Evolutionary conservation across 495 filamentous ascomycete genomes (phyloP).

Genomic region (Daldinia bambusicola): DNA sequence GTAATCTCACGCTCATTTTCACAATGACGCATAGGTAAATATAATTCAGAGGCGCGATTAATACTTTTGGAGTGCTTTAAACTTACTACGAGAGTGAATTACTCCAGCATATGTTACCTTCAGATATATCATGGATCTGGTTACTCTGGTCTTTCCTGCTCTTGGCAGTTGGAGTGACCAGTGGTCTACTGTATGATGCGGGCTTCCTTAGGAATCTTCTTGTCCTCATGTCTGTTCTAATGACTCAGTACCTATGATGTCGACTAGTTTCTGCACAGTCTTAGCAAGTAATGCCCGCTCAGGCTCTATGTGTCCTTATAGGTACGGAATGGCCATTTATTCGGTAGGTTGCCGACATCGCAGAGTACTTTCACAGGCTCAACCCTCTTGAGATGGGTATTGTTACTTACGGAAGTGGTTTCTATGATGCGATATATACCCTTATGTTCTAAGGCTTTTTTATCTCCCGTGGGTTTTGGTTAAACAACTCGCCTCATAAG

Average conservation of each 20-base stretch:
- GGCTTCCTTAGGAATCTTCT: slow-evolving; percentile 58
- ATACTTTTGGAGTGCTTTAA: slow-evolving; percentile 77
- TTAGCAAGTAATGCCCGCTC: slow-evolving; percentile 69
- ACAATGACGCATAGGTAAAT: slow-evolving; percentile 21
- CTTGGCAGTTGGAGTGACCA: slow-evolving; percentile 61
- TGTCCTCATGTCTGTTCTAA: slow-evolving; percentile 15
- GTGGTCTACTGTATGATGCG: slow-evolving; percentile 64
- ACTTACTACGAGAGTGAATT: slow-evolving; percentile 68
- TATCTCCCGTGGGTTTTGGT: slow-evolving; percentile 67
- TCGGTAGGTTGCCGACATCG: slow-evolving; percentile 66
- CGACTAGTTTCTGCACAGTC: slow-evolving; percentile 32
- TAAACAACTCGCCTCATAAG: slow-evolving; percentile 74
- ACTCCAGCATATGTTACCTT: slow-evolving; percentile 48
- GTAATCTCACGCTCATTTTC: not conserved
- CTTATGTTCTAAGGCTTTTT: slow-evolving; percentile 66
- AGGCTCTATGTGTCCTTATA: slow-evolving; percentile 64
- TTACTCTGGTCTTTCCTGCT: slow-evolving; percentile 61
- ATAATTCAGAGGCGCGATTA: slow-evolving; percentile 67
- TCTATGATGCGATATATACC: slow-evolving; percentile 73
- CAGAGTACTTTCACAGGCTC: slow-evolving; percentile 71
- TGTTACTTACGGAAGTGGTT: slow-evolving; percentile 66
- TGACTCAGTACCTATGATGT: slow-evolving; percentile 30
- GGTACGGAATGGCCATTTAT: slow-evolving; percentile 71
- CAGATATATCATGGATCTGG: slow-evolving; percentile 66
- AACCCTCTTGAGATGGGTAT: slow-evolving; percentile 74